Evolutionary conservation across 345 rosid genomes (phyloP).

Genomic region (Brassica napus): Da-Ae NC_063447.1:5415001-5415500

Average conservation of each 20-base stretch:
- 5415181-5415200: conserved; percentile 82
- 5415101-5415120: conserved; percentile 57
- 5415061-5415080: conserved; percentile 17
- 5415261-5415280: conserved; percentile 56
- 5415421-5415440: conserved; percentile 69
- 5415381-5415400: conserved; percentile 40
- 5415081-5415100: conserved; percentile 49
- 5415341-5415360: conserved; percentile 73
- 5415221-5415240: conserved; percentile 43
- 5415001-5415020: conserved; percentile 5
- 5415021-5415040: conserved; percentile 16
- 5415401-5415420: conserved; percentile 62
- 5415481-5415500: conserved; percentile 74
- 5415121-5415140: conserved; percentile 61
- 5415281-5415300: conserved; percentile 76
- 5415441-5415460: conserved; percentile 58
- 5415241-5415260: conserved; percentile 45
- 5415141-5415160: conserved; percentile 59
- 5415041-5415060: conserved; percentile 21
- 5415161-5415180: conserved; percentile 90
- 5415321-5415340: conserved; percentile 52
- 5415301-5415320: conserved; percentile 73
- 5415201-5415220: conserved; percentile 72
- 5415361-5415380: conserved; percentile 58
- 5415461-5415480: conserved; percentile 73